phyloP scores from a whole-genome alignment of 306 rosid genomes.

The Cajanus cajan region DNA sequence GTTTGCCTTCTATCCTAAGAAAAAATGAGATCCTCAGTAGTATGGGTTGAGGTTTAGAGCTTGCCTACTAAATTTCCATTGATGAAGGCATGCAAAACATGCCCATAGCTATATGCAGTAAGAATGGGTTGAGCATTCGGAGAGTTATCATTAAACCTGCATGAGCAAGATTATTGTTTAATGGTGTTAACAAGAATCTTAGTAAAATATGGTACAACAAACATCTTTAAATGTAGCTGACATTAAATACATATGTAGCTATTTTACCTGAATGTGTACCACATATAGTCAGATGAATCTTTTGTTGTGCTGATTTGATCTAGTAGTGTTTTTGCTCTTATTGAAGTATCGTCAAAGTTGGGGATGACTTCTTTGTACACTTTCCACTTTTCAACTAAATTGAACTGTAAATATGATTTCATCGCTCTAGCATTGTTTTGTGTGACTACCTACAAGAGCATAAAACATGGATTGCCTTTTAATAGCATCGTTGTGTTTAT shows the following conservation, averaged over 20 bases:
- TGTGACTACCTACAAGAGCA: slow-evolving; percentile 33
- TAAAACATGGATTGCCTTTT: slow-evolving; percentile 10
- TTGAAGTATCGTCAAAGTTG: slow-evolving; percentile 28
- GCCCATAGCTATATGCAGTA: slow-evolving; percentile 55
- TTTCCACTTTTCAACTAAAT: slow-evolving; percentile 40
- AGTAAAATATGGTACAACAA: slow-evolving; percentile 2
- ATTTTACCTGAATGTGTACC: slow-evolving; percentile 51
- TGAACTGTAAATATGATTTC: slow-evolving; percentile 30
- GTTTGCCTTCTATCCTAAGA: slow-evolving; percentile 7
- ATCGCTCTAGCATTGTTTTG: slow-evolving; percentile 28
- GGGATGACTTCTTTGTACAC: slow-evolving; percentile 48
- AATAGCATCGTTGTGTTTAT: neutral
- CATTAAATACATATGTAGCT: neutral
- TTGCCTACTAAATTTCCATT: slow-evolving; percentile 66
- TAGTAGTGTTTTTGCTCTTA: slow-evolving; percentile 36
- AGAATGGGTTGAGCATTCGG: slow-evolving; percentile 41
- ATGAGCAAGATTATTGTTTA: neutral
- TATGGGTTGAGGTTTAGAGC: slow-evolving; percentile 7
- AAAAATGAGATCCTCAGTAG: neutral
- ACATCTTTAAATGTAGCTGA: neutral
- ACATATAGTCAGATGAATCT: slow-evolving; percentile 48
- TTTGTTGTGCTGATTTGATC: slow-evolving; percentile 49
- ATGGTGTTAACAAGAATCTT: neutral
- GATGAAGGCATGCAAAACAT: slow-evolving; percentile 65
- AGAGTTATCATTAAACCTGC: slow-evolving; percentile 21